Percentiles rank a stretch among this genome's conserved stretches.
These are phyloP conservation scores for Lentinula lateritia DNA, from an alignment of 768 basidiomycete genomes.

Conservation along the genomic window DNA sequence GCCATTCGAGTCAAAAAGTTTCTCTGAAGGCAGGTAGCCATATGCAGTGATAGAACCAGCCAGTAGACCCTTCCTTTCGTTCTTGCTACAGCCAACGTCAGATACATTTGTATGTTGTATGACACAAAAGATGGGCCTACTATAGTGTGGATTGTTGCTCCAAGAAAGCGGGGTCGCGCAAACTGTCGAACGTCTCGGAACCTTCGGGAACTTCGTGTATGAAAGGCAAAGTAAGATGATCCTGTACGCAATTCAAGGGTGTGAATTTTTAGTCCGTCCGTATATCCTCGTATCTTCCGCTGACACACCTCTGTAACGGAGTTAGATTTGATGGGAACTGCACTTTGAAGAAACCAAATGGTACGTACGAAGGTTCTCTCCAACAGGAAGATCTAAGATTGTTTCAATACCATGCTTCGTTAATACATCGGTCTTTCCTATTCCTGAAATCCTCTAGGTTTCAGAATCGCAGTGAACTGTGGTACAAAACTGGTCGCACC, in stretches of 20 bases:
- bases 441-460: slow-evolving; percentile 8
- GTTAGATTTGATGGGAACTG: neutral
- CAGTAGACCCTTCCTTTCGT: slow-evolving; percentile 6
- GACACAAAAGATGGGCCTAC: neutral
- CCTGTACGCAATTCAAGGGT: neutral
- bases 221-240: neutral
- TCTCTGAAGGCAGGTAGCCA: slow-evolving; percentile 9
- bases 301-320: neutral
- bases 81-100: neutral
- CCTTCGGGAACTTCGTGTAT: slow-evolving; percentile 12
- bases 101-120: neutral
- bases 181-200: slow-evolving; percentile 4
- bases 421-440: slow-evolving; percentile 15
- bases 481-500: slow-evolving; percentile 8
- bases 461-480: neutral
- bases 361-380: slow-evolving; percentile 22
- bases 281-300: neutral
- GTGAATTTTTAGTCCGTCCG: neutral
- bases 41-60: slow-evolving; percentile 5
- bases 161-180: slow-evolving; percentile 9
- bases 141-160: neutral
- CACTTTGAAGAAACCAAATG: neutral
- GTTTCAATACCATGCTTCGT: slow-evolving; percentile 13
- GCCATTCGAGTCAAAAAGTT: slow-evolving; percentile 2
- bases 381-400: slow-evolving; percentile 23